Percentiles rank a stretch among this genome's conserved stretches.
These are phyloP conservation scores for Beauveria brongniartii DNA, from an alignment of 2,329 filamentous ascomycete genomes.

Conservation along the genomic window DNA sequence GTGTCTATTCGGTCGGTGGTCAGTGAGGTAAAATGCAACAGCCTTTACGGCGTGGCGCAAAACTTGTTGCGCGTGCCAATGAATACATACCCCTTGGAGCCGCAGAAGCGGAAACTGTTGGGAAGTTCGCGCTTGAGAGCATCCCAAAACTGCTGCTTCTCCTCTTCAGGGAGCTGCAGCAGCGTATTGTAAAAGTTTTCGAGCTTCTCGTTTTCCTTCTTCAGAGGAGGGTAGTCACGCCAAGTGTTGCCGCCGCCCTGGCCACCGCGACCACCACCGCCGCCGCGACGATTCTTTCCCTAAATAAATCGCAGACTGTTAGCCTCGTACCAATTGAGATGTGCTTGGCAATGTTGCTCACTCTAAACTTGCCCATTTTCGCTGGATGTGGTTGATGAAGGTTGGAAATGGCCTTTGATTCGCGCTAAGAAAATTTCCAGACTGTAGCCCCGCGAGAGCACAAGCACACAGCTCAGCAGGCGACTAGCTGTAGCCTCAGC, in stretches of 20 bases:
- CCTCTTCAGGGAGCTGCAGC: conserved; percentile 66
- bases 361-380: conserved; percentile 11
- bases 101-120: conserved; percentile 96
- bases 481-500: too few relatives aligned
- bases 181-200: conserved; percentile 80
- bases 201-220: conserved; percentile 75
- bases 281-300: conserved; percentile 31
- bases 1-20: conserved; percentile 46
- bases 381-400: not conserved
- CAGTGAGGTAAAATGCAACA: not conserved
- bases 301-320: not conserved
- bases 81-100: conserved; percentile 68
- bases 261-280: conserved; percentile 26
- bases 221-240: conserved; percentile 37
- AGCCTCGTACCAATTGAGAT: not conserved
- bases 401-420: not conserved
- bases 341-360: not conserved
- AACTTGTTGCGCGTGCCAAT: not conserved
- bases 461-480: too few relatives aligned
- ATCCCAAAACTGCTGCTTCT: conserved; percentile 76
- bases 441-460: not conserved
- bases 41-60: not conserved
- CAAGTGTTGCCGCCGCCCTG: conserved; percentile 18
- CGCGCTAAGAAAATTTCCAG: conserved; percentile 7
- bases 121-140: conserved; percentile 77